A percentile compares a stretch with the other conserved stretches of the same genome.
These are phyloP conservation scores for Hirschioporus abietinus DNA, from an alignment of 768 basidiomycete genomes.

Conservation along the genomic window DNA sequence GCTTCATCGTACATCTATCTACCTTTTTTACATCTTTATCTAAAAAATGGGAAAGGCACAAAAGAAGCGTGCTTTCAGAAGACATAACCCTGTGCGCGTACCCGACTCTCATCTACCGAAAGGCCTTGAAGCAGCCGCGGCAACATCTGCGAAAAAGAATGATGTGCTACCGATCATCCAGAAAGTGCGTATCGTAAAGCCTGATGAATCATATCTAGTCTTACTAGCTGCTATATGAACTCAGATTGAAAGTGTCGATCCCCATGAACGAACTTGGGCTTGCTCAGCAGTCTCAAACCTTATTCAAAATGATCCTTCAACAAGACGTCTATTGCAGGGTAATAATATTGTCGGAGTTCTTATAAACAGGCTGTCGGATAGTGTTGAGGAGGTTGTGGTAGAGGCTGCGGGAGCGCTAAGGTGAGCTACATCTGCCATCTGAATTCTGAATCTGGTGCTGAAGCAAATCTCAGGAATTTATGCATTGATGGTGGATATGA, in stretches of 20 bases:
- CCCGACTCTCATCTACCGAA: slow-evolving; percentile 88
- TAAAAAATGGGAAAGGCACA: slow-evolving; percentile 84
- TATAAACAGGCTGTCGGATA: slow-evolving; percentile 83
- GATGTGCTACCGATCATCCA: slow-evolving; percentile 84
- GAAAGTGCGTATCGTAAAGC: slow-evolving; percentile 49
- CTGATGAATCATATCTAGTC: background rate
- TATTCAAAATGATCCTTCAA: slow-evolving; percentile 93
- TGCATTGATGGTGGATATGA: slow-evolving; percentile 95
- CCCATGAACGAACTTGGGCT: slow-evolving; percentile 86
- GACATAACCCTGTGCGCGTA: slow-evolving; percentile 92
- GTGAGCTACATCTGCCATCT: slow-evolving; percentile 35
- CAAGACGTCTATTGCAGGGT: slow-evolving; percentile 81
- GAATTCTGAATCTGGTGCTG: background rate
- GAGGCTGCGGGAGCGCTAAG: slow-evolving; percentile 87
- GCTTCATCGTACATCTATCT: background rate
- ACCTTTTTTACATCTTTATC: too few relatives aligned
- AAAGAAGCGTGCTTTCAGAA: slow-evolving; percentile 76
- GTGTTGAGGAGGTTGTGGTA: slow-evolving; percentile 84
- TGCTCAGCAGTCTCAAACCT: slow-evolving; percentile 95
- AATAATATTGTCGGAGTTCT: slow-evolving; percentile 85
- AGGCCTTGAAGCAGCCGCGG: slow-evolving; percentile 70
- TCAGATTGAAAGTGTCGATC: slow-evolving; percentile 74
- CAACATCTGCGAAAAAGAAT: slow-evolving; percentile 69
- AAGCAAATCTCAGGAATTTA: slow-evolving; percentile 56
- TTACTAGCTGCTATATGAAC: slow-evolving; percentile 11